Conservation (phyloP, 345 rosid species). For the Eucalyptus marginata region DNA sequence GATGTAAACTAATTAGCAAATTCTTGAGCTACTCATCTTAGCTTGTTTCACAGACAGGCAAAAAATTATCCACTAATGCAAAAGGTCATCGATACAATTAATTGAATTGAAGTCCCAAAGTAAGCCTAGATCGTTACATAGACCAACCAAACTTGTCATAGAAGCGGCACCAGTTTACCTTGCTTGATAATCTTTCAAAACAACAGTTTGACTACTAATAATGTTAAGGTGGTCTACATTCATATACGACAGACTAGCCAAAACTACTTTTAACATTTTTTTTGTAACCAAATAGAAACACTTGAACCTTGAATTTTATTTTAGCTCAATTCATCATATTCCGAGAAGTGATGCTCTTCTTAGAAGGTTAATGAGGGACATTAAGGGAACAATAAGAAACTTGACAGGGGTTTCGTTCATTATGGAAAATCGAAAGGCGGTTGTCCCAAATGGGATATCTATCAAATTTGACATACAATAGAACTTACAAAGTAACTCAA, state of each 20-base stretch:
- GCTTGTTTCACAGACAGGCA: not conserved
- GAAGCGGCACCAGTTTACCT: not conserved
- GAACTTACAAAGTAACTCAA: not conserved
- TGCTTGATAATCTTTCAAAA: no score
- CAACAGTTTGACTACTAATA: not conserved
- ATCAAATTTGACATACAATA: not conserved
- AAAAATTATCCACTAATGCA: not conserved
- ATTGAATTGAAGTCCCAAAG: not conserved
- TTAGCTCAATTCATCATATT: not conserved
- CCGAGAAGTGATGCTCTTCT: not conserved
- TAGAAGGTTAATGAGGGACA: not conserved
- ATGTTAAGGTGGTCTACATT: slow-evolving; percentile 2
- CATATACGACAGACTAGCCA: not conserved
- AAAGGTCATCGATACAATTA: not conserved
- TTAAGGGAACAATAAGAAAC: not conserved
- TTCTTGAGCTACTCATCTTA: not conserved
- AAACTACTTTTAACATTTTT: not conserved
- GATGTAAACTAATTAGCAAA: not conserved
- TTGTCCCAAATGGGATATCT: not conserved
- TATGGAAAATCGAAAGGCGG: rapidly evolving
- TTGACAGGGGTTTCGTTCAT: not conserved
- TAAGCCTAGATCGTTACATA: not conserved
- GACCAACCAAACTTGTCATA: slow-evolving; percentile 38
- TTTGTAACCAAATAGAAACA: not conserved
- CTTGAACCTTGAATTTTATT: not conserved